phyloP scores from a whole-genome alignment of 495 filamentous ascomycete species.

The Penicillium daleae region DNA sequence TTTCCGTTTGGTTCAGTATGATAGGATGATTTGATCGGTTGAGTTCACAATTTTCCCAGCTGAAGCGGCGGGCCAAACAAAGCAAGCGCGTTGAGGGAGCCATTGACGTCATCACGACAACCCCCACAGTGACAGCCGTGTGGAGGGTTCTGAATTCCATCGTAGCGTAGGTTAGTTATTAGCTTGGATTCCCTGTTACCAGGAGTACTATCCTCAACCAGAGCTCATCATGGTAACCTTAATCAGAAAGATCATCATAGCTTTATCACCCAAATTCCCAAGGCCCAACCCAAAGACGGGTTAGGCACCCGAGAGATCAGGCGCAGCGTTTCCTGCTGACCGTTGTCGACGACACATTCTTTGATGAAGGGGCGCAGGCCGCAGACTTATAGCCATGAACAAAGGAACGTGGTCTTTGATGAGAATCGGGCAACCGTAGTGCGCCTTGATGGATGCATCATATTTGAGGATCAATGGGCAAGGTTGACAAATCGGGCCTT shows the following conservation, averaged over 20 bases:
- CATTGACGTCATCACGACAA: slow-evolving; percentile 3
- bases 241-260: background rate
- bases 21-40: background rate
- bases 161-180: no score
- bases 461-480: background rate
- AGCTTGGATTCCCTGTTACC: background rate
- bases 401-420: slow-evolving; percentile 3
- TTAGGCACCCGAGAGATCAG: background rate
- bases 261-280: background rate
- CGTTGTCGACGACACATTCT: background rate
- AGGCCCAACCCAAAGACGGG: background rate
- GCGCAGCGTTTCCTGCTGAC: slow-evolving; percentile 1
- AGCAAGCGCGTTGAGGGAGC: background rate
- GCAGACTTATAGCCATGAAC: background rate
- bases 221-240: background rate
- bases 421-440: background rate
- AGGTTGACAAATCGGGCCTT: slow-evolving; percentile 1
- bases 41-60: background rate
- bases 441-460: background rate
- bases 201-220: background rate
- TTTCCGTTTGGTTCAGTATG: background rate
- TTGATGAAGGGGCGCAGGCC: background rate
- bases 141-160: background rate
- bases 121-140: slow-evolving; percentile 4
- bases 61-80: background rate